phyloP scores from a whole-genome alignment of 2,329 filamentous ascomycete species.

The Aspergillus fructus region DNA sequence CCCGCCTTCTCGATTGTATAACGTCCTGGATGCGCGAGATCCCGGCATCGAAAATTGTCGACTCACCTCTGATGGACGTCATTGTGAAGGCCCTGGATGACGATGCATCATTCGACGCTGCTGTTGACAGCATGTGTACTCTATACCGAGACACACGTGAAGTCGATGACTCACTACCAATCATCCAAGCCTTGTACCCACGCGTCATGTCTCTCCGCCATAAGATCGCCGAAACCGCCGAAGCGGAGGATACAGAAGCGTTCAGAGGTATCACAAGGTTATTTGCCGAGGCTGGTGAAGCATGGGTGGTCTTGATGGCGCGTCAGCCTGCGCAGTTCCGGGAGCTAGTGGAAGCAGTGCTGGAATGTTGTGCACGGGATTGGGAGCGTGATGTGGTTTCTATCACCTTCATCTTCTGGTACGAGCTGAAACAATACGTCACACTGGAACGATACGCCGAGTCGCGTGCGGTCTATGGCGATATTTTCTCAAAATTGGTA shows the following conservation, averaged over 20 bases:
- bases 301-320: conserved; percentile 90
- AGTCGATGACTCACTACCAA: conserved; percentile 82
- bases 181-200: conserved; percentile 80
- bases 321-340: conserved; percentile 79
- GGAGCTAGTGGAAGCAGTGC: conserved; percentile 79
- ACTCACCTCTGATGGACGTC: conserved; percentile 78
- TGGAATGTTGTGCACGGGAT: conserved; percentile 89
- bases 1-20: conserved; percentile 89
- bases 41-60: conserved; percentile 76
- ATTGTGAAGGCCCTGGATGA: conserved; percentile 75
- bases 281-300: conserved; percentile 88
- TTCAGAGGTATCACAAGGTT: conserved; percentile 88
- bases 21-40: conserved; percentile 97
- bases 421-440: conserved; percentile 94
- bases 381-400: conserved; percentile 88
- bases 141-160: conserved; percentile 91
- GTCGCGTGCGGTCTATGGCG: conserved; percentile 71
- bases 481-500: conserved; percentile 84
- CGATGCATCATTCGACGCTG: conserved; percentile 78
- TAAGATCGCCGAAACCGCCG: conserved; percentile 71
- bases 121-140: conserved; percentile 87
- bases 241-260: conserved; percentile 78
- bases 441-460: conserved; percentile 86
- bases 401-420: conserved; percentile 97
- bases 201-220: conserved; percentile 73